Conservation (phyloP, 2,329 filamentous ascomycete species). For the Pseudocercospora fuligena region DNA sequence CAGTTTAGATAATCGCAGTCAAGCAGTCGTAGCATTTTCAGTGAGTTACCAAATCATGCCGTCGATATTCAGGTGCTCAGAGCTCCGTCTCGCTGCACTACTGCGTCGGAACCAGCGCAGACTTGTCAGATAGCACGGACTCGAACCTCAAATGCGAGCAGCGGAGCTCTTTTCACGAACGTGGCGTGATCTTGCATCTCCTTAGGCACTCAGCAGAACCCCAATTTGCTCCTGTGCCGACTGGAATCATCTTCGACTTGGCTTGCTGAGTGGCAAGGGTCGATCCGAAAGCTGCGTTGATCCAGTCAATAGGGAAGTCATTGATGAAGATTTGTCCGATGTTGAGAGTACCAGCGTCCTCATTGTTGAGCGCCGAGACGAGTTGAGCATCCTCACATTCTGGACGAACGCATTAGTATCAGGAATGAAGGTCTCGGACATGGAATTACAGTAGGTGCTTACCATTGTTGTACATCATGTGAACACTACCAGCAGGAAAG, state of each 20-base stretch:
- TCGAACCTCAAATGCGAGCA: too few relatives aligned
- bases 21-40: too few relatives aligned
- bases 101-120: too few relatives aligned
- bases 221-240: conserved; percentile 50
- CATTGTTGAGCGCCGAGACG: conserved; percentile 54
- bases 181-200: conserved; percentile 36
- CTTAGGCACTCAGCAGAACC: conserved; percentile 48
- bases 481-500: conserved; percentile 55
- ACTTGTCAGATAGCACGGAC: too few relatives aligned
- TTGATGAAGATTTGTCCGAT: conserved; percentile 51
- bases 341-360: conserved; percentile 58
- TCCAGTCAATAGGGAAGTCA: conserved; percentile 47
- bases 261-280: conserved; percentile 40
- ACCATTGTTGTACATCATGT: conserved; percentile 59
- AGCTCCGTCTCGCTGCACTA: too few relatives aligned
- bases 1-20: too few relatives aligned
- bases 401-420: conserved; percentile 29
- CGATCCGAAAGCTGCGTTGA: conserved; percentile 51
- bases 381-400: conserved; percentile 56
- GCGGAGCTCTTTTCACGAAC: too few relatives aligned
- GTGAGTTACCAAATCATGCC: too few relatives aligned
- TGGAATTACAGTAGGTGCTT: conserved; percentile 23
- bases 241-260: conserved; percentile 41
- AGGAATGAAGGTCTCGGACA: neutral
- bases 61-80: too few relatives aligned